A percentile compares a stretch with the other conserved stretches of the same genome.
These are phyloP conservation scores for Dothideomycetes sp. DNA, from an alignment of 2,329 filamentous ascomycete genomes.

Conservation along the genomic window DNA sequence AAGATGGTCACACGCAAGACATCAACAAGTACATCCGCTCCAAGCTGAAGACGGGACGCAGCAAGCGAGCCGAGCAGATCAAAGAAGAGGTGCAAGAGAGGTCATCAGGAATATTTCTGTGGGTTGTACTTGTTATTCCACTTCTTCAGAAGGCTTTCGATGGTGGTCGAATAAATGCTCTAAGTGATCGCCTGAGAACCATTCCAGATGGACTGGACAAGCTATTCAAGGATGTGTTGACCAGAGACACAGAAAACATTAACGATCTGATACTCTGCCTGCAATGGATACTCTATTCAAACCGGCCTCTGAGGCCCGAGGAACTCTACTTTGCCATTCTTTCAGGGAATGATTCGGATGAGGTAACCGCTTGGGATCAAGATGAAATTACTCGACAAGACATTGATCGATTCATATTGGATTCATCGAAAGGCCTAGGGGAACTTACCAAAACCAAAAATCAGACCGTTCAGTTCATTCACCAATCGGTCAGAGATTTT, in stretches of 20 bases:
- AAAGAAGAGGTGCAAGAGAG: slow-evolving; percentile 2
- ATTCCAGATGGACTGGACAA: slow-evolving; percentile 7
- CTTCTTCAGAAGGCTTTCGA: slow-evolving; percentile 12
- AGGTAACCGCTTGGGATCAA: slow-evolving; percentile 18
- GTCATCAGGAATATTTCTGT: slow-evolving; percentile 13
- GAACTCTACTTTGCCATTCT: slow-evolving; percentile 41
- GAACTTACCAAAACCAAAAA: slow-evolving; percentile 31
- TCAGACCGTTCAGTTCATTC: slow-evolving; percentile 43
- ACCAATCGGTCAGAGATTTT: slow-evolving; percentile 44
- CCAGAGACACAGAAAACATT: slow-evolving; percentile 32
- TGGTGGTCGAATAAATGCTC: slow-evolving; percentile 2
- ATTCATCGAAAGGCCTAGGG: slow-evolving; percentile 43
- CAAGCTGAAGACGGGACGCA: slow-evolving; percentile 16
- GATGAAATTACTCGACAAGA: slow-evolving; percentile 15
- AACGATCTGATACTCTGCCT: slow-evolving; percentile 39
- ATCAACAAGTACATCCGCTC: slow-evolving; percentile 23
- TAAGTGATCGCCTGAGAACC: not conserved
- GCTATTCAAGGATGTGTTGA: slow-evolving; percentile 11
- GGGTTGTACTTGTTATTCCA: slow-evolving; percentile 12
- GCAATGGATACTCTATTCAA: slow-evolving; percentile 46
- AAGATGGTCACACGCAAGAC: slow-evolving; percentile 30
- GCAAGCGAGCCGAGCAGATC: not conserved
- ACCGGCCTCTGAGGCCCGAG: slow-evolving; percentile 31
- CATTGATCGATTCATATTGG: slow-evolving; percentile 29
- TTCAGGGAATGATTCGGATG: slow-evolving; percentile 21